Base-by-base conservation (phyloP, 2,329 filamentous ascomycete species). In the Verticillium alfalfae region DNA sequence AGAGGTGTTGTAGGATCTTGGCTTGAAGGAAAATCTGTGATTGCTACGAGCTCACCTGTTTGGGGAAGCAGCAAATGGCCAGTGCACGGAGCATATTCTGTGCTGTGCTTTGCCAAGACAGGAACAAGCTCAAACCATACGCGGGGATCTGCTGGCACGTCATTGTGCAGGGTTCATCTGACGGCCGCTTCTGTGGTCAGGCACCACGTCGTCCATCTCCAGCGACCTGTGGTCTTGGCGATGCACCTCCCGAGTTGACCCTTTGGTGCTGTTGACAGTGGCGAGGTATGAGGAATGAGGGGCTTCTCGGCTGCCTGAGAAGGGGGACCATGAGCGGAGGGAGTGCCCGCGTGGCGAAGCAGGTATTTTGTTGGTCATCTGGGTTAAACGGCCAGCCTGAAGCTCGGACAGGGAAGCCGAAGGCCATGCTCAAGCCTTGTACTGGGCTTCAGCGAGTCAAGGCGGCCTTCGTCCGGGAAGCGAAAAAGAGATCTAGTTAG, bases 91-190 rank as follows among this genome's bases (percentile, higher is more conserved):
- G 41, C 62, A n/a, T 16, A 2, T 1, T 7, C 9, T 54, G 59
- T 41, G 36, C 59, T 10, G 57, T 63, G 64, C 55, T 9, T 13
- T 7, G 49, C 62, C 61, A 62, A 64, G 64, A 55, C 64, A 64
- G 57, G 64, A 61, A 65, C 63, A 64, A 65, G 64, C 64, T 65
- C 60, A 61, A 36, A 38, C 4, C 16, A 52, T 49, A 61, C 60
- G 63, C 57, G 64, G 55, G 34, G 55, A 60, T 61, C 60, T 41
- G 59, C 34, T 41, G 54, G 59, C 60, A 65, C 64, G 64, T 64
- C 64, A 65, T 64, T 62, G 62, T 62, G 64, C 64, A 61, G 58
- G 63, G 70, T 37, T 18, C 45, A 26, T 36, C 39, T 45, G 15
- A 18, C 45, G n/a, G 45, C 18, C 45, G 45, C 45, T 13, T 22